Evolutionary conservation across 805 yeast genomes (phyloP).

Genomic region (Priceomyces carsonii): DNA sequence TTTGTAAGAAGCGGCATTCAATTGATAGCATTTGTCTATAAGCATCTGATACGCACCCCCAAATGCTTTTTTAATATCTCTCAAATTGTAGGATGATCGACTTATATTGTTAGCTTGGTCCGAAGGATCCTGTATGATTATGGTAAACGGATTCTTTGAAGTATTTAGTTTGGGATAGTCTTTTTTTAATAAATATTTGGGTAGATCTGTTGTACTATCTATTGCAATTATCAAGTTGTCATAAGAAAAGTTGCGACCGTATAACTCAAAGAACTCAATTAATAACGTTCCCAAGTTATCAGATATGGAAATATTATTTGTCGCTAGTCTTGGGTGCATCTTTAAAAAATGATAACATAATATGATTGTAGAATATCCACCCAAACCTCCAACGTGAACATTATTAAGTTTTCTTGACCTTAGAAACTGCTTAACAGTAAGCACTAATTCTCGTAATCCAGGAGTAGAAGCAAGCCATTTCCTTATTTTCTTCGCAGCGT

Average conservation of each 20-base stretch:
- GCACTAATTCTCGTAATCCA: slow-evolving; percentile 78
- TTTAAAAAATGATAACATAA: slow-evolving; percentile 74
- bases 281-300: slow-evolving; percentile 83
- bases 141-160: slow-evolving; percentile 54
- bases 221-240: slow-evolving; percentile 74
- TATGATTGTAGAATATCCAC: slow-evolving; percentile 93
- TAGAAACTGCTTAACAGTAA: slow-evolving; percentile 83
- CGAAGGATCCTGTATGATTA: slow-evolving; percentile 87
- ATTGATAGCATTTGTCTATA: slow-evolving; percentile 71
- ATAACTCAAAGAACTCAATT: slow-evolving; percentile 89
- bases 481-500: slow-evolving; percentile 76
- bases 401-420: slow-evolving; percentile 76
- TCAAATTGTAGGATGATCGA: slow-evolving; percentile 77
- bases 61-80: slow-evolving; percentile 81
- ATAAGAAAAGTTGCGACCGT: slow-evolving; percentile 87
- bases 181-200: slow-evolving; percentile 64
- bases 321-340: slow-evolving; percentile 74
- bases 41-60: slow-evolving; percentile 83
- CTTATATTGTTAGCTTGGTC: slow-evolving; percentile 83
- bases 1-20: slow-evolving; percentile 65
- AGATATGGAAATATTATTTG: slow-evolving; percentile 63
- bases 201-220: slow-evolving; percentile 48
- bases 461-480: slow-evolving; percentile 74
- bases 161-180: slow-evolving; percentile 52
- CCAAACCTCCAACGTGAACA: slow-evolving; percentile 91